Evolutionary conservation across 306 rosid genomes (phyloP), one percentile per base, ranked within the genome.

Genomic region (Lotus japonicus): DNA sequence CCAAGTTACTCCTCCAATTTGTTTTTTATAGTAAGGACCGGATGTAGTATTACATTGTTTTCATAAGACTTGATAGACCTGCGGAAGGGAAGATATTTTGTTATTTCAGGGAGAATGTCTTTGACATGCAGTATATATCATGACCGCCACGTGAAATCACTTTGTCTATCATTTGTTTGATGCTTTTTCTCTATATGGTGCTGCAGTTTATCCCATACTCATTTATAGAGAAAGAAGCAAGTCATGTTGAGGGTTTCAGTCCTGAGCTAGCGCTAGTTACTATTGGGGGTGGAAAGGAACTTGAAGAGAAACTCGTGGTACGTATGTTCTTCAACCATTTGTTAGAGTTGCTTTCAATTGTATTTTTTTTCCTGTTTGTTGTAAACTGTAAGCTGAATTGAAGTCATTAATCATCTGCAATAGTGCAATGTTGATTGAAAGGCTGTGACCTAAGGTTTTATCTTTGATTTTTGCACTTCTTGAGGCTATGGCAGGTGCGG

Each of bases 281-380:
- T 13, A 78, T 94, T 43, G 98, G 98, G 41, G 97, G 98, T 67
- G 98, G 98, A 79, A 88, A 94, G 81, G 97, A 94, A 74, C 96
- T 94, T 71, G 99, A 94, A 84, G 99, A 94, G 80, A 94, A 90
- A 51, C 97, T 94, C 68, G 99, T 86, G 92, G 98, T 94, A 78
- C 26, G 82, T 66, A 54, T 71, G 42, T 61, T 67, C 64, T 67
- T 69, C 38, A 21, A 53, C 12, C 33, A 5, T 33, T 35, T 60
- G 13, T 10, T 21, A 13, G 31, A 5, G 16, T 62, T 52, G 10
- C 53, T 70, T 64, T 57, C 2, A 3, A 49, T 53, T 11, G 43
- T 39, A 4, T 13, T 9, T 64, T 19, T 52, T 41, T 17, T 15
- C 3, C 36, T 36, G 11, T 17, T 68, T 45, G 9, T 56, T 55